Base-by-base conservation (phyloP, 805 yeast genomes). In the Helenozyma baotianmanensis region DNA sequence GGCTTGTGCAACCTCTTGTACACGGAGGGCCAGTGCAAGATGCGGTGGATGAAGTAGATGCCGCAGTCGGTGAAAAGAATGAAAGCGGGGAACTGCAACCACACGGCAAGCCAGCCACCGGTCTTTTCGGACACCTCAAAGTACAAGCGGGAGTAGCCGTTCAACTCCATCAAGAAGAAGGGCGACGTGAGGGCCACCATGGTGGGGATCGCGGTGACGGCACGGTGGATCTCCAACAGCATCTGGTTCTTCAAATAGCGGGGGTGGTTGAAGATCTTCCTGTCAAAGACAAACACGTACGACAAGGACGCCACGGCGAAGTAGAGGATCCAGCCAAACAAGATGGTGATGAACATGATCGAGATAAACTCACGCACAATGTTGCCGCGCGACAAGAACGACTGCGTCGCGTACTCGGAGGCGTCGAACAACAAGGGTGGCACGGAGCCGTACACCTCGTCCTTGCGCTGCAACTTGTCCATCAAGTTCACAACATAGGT, bases 201-300 rank as follows among this genome's bases (percentile, higher is more conserved):
- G 13, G 69, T 56, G 19, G 98, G 98, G 45, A 92, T 88, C 11
- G 97, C 81, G 13, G 82, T 61, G 39, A 76, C 43, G 0, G 96
- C 96, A 54, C 79, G 81, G 42, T 72, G 63, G 42, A 90, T 83
- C 58, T 92, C 98, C 54, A 86, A 64, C 4, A 74, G 62, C 76
- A 92, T 78, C 66, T 92, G 98, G 64, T 92, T 90, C 58, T 92
- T 92, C 61, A 92, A 72, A 60, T 85, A 90, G 58, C 96, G 76
- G 39, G 98, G 98, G 59, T 92, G 98, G 62, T 90, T 86, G 73
- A 90, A 87, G 38, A 87, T 85, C 34, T 80, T 79, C 54, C 80
- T 82, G 61, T 92, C 97, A 56, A 86, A 92, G 15, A 92, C 78
- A 47, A 82, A 77, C 23, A 69, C 46, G 57, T 84, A 92, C 9